A percentile compares a stretch with the other conserved stretches of the same genome.
Evolutionary conservation across 83 land plant species (phyloP).

Genomic region (Thuja plicata): DNA sequence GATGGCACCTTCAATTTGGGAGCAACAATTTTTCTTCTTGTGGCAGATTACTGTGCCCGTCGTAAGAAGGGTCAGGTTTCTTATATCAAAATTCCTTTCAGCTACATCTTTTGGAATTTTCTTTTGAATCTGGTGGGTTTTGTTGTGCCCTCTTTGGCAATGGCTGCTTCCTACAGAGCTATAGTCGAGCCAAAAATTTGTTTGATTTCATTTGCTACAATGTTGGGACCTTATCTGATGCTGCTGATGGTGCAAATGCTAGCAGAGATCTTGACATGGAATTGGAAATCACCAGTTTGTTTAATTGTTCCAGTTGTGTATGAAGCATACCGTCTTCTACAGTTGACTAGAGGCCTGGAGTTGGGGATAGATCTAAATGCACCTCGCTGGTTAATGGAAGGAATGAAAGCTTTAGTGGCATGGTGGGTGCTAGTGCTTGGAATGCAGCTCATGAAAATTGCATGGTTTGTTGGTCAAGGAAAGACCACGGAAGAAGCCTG

Average conservation of each 20-base stretch:
- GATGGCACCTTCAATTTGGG: conserved; percentile 77
- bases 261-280: conserved; percentile 73
- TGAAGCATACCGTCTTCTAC: conserved; percentile 69
- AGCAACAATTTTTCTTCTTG: conserved; percentile 70
- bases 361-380: conserved; percentile 54
- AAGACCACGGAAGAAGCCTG: not conserved
- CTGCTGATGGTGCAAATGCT: conserved; percentile 59
- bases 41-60: conserved; percentile 63
- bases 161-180: conserved; percentile 38
- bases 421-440: conserved; percentile 78
- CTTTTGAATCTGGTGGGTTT: conserved; percentile 41
- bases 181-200: conserved; percentile 38
- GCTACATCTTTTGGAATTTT: conserved; percentile 64
- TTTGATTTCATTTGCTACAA: conserved; percentile 41
- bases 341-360: conserved; percentile 63
- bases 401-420: conserved; percentile 49
- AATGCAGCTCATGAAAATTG: conserved; percentile 76
- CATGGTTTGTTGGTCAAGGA: conserved; percentile 66
- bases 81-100: conserved; percentile 30
- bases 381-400: conserved; percentile 55
- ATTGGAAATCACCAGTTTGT: conserved; percentile 82
- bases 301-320: conserved; percentile 67
- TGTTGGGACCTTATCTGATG: conserved; percentile 65
- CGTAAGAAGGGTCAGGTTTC: conserved; percentile 17
- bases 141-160: conserved; percentile 34